Evolutionary conservation across 768 basidiomycete species (phyloP).

Genomic region (Hortiboletus campestris): DNA sequence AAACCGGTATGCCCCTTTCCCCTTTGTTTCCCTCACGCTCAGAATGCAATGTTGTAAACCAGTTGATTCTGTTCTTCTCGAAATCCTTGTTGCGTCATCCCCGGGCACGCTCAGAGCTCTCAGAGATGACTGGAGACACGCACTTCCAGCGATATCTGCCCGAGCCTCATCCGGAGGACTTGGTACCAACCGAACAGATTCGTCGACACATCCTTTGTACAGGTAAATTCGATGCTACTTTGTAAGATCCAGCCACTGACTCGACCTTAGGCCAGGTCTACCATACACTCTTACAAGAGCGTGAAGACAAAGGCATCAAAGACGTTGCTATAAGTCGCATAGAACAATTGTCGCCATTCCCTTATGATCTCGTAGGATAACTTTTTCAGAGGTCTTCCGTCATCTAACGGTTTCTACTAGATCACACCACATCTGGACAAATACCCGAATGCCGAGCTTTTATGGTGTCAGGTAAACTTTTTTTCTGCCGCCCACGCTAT

Average conservation of each 20-base stretch:
- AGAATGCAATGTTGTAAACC: neutral
- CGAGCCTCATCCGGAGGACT: conserved; percentile 66
- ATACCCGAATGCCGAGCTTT: conserved; percentile 91
- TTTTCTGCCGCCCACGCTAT: neutral
- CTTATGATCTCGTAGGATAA: conserved; percentile 80
- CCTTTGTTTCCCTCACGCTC: neutral
- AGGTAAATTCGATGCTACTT: conserved; percentile 37
- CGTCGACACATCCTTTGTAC: conserved; percentile 90
- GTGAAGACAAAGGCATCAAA: conserved; percentile 86
- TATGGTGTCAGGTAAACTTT: conserved; percentile 79
- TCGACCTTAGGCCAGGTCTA: conserved; percentile 80
- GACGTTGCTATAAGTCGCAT: conserved; percentile 92
- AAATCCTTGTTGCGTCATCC: conserved; percentile 95
- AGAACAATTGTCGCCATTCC: conserved; percentile 96
- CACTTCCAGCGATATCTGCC: conserved; percentile 93
- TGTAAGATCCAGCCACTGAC: neutral
- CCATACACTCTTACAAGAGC: conserved; percentile 82
- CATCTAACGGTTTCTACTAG: conserved; percentile 43
- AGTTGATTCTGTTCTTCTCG: conserved; percentile 96
- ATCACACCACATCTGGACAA: conserved; percentile 91
- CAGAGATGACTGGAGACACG: conserved; percentile 87
- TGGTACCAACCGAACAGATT: conserved; percentile 83
- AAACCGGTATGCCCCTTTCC: conserved; percentile 70
- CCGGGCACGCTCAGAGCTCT: conserved; percentile 79
- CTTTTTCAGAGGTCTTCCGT: neutral